These are phyloP conservation scores for Limnanthes douglasii DNA, from an alignment of 345 rosid genomes.

Conservation along the genomic window DNA sequence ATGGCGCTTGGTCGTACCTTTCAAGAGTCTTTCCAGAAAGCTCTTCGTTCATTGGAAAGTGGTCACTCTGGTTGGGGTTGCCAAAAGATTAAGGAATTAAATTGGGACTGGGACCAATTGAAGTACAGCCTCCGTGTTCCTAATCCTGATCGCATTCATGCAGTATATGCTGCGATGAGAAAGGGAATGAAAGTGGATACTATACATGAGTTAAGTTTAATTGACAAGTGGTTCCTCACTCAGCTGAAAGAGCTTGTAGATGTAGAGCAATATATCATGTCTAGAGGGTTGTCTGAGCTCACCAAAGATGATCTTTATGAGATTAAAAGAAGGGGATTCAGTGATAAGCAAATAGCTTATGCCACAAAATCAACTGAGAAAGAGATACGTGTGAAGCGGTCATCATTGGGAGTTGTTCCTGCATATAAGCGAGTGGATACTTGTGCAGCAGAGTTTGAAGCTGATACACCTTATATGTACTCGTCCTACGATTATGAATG, in stretches of 20 bases:
- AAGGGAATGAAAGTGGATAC: conserved; percentile 90
- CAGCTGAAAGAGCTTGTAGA: conserved; percentile 82
- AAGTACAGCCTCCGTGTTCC: conserved; percentile 87
- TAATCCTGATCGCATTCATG: conserved; percentile 71
- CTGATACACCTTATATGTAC: conserved; percentile 91
- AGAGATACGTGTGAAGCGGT: conserved; percentile 54
- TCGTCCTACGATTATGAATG: conserved; percentile 92
- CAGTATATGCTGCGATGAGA: conserved; percentile 90
- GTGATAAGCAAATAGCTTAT: conserved; percentile 92
- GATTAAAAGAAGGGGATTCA: conserved; percentile 73
- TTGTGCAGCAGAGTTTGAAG: conserved; percentile 98
- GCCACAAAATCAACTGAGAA: conserved; percentile 80
- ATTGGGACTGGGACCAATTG: conserved; percentile 85
- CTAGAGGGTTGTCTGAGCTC: conserved; percentile 34
- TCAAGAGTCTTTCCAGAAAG: conserved; percentile 97
- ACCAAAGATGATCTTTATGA: conserved; percentile 75
- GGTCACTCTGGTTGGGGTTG: conserved; percentile 97
- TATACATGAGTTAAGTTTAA: conserved; percentile 57
- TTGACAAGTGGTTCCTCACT: conserved; percentile 94
- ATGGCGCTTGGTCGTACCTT: conserved; percentile 93
- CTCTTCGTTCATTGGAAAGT: conserved; percentile 67
- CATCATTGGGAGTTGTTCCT: conserved; percentile 65
- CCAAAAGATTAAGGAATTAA: conserved; percentile 51
- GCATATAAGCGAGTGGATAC: conserved; percentile 92
- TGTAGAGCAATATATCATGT: conserved; percentile 75